Percentiles rank a stretch among this genome's conserved stretches.
These are phyloP conservation scores for Paratinospora sagittata DNA, from an alignment of 164 flowering plant species.

Conservation along the genomic window DNA sequence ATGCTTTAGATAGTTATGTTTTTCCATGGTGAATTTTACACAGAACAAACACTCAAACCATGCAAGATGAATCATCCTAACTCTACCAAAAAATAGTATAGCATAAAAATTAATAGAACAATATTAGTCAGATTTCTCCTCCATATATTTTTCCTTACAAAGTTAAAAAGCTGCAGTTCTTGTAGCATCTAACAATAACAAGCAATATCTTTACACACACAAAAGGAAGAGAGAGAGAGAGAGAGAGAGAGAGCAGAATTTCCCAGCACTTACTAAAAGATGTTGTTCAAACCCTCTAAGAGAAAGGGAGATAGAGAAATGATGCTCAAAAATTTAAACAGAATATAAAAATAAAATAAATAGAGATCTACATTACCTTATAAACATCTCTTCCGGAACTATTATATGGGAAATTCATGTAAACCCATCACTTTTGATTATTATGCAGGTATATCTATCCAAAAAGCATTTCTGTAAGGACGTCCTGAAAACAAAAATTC, in stretches of 20 bases:
- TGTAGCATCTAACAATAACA: not conserved
- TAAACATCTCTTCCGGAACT: not conserved
- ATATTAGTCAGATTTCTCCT: not conserved
- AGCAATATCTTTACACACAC: not conserved
- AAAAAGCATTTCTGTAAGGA: not conserved
- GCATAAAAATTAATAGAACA: not conserved
- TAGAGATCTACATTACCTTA: not conserved
- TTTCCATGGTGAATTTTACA: no score
- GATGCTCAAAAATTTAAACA: not conserved
- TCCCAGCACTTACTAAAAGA: constrained; percentile 1
- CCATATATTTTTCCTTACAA: not conserved
- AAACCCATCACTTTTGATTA: not conserved
- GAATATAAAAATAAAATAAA: not conserved
- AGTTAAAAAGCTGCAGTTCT: not conserved
- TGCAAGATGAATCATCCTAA: not conserved
- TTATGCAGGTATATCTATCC: not conserved
- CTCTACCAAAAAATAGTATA: not conserved
- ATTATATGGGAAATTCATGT: not conserved
- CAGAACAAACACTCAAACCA: not conserved
- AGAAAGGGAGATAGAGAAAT: not conserved
- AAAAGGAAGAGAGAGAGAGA: not conserved
- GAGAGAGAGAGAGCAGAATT: not conserved
- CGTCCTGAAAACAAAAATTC: not conserved
- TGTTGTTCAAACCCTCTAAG: not conserved
- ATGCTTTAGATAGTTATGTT: no score